Evolutionary conservation across 2,329 filamentous ascomycete species (phyloP), one percentile per base, ranked within the genome.

Genomic region (Alternaria gansuensis): DNA sequence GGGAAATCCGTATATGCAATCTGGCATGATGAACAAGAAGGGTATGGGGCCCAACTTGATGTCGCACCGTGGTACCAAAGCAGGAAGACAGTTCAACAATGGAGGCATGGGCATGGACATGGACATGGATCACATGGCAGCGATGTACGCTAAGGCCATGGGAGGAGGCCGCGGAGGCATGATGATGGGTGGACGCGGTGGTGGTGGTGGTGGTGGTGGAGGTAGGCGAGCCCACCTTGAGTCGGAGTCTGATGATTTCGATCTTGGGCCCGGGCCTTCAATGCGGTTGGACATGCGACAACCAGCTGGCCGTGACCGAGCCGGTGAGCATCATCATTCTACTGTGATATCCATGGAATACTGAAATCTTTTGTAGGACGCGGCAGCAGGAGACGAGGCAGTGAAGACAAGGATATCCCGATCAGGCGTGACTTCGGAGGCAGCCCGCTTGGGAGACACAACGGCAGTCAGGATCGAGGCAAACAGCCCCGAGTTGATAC

Each of bases 401-500:
- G 17, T n/a, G 31, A 33, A 21, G 48, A 57, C 31, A 41, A 60
- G 21, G 55, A 59, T 48, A 46, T 46, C 11, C 36, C 54, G 11
- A 37, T 45, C 26, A 49, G 26, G 17, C 49, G 53, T 14, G 29
- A 56, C 28, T 50, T 52, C 17, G 49, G 36, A 23, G 29, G 23
- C 34, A 57, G 49, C 28, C 48, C 51, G 26, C 29, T 43, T 31
- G 34, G 36, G 17, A 40, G 33, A 29, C 31, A 28, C 23, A 29
- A 23, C 28, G 50, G 26, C 21, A 44, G 48, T 29, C 60, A 45
- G 26, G 44, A 51, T 39, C 50, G 45, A 40, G 56, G 49, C 28
- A 66, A 51, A 23, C 64, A 66, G 24, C 24, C 66, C 17, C 59
- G 60, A 23, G 63, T 53, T 39, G 64, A 68, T 14, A 64, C 66